Conservation (phyloP, 768 basidiomycete species). For the Mycena vitilis region DNA sequence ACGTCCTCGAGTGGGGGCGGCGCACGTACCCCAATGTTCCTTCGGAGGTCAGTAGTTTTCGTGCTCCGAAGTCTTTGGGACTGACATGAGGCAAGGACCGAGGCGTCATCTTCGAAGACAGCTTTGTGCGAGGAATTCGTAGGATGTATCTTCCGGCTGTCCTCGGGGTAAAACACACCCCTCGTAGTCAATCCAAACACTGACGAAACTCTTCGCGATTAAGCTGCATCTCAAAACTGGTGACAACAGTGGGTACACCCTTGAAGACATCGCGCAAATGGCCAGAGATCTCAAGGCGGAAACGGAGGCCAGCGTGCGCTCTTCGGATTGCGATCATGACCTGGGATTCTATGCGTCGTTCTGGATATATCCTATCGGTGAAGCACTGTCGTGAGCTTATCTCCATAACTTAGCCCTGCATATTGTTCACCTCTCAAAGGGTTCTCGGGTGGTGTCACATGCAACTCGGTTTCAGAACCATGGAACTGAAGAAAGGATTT, state of each 20-base stretch:
- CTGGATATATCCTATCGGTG: constrained; percentile 50
- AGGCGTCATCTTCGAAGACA: constrained; percentile 54
- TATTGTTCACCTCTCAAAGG: not conserved
- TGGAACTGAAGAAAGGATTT: not conserved
- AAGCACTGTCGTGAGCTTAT: constrained; percentile 49
- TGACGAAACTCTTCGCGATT: not conserved
- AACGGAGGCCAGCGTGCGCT: constrained; percentile 42
- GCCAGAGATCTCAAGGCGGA: constrained; percentile 48
- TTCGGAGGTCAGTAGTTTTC: constrained; percentile 3
- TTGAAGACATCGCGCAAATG: constrained; percentile 46
- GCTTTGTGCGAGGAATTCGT: constrained; percentile 27
- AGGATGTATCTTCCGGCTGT: constrained; percentile 19
- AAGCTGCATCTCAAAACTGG: constrained; percentile 26
- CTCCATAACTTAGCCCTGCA: no score
- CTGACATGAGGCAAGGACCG: constrained; percentile 40
- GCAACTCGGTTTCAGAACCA: constrained; percentile 20
- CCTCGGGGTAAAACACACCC: constrained; percentile 10
- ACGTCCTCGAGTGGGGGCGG: constrained; percentile 57
- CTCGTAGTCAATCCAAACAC: not conserved
- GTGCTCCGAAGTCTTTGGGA: not conserved
- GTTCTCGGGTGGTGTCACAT: constrained; percentile 23
- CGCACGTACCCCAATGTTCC: constrained; percentile 53
- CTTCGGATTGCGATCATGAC: constrained; percentile 32
- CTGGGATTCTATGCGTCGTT: constrained; percentile 49
- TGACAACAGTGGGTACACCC: constrained; percentile 33